phyloP scores from a whole-genome alignment of 805 yeast species.

The Nakazawaea ernobii region DNA sequence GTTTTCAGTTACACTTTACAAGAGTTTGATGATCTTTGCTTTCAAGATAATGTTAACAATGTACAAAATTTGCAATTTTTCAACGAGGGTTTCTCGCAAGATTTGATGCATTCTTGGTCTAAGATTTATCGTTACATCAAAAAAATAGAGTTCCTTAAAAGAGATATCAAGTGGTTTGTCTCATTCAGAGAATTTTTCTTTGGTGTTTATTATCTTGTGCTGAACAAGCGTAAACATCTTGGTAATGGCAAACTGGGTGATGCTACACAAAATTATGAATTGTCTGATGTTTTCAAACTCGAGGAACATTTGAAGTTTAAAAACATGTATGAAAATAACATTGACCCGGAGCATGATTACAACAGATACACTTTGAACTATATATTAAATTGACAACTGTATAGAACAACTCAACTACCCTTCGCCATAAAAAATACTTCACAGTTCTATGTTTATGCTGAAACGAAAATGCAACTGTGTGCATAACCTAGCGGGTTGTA shows the following conservation, averaged over 20 bases:
- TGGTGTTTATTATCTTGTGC: slow-evolving; percentile 1
- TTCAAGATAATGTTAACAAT: slow-evolving; percentile 5
- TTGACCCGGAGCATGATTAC: background rate
- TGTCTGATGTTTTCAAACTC: background rate
- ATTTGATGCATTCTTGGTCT: background rate
- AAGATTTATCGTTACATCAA: background rate
- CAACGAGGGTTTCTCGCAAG: background rate
- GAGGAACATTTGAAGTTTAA: slow-evolving; percentile 7
- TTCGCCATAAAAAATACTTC: too few relatives aligned
- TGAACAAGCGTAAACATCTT: background rate
- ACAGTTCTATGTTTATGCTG: too few relatives aligned
- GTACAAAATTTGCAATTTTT: background rate
- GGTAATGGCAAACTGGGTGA: background rate
- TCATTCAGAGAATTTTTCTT: slow-evolving; percentile 3
- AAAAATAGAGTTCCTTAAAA: background rate
- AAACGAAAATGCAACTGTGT: too few relatives aligned
- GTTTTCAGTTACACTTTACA: slow-evolving; percentile 5
- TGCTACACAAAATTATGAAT: background rate
- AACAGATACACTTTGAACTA: slow-evolving; percentile 4
- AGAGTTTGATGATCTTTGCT: slow-evolving; percentile 6
- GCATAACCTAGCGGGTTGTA: too few relatives aligned
- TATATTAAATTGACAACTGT: slow-evolving; percentile 3
- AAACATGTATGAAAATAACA: slow-evolving; percentile 1
- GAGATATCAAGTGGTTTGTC: slow-evolving; percentile 8
- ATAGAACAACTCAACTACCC: too few relatives aligned